Base-by-base conservation (phyloP, 331 rosid genomes). In the Malus hybrid region DNA sequence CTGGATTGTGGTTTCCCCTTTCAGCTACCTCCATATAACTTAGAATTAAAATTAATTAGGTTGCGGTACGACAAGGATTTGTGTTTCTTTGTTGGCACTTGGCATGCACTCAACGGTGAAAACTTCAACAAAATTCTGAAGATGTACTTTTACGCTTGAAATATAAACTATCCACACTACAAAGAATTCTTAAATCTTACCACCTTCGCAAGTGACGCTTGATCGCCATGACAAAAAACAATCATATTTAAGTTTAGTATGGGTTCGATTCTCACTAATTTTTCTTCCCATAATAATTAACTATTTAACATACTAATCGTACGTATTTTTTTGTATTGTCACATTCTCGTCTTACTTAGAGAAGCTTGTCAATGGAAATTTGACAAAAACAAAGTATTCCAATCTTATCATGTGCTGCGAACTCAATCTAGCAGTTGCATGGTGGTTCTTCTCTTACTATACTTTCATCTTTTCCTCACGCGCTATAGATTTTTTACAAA, bases 51-150 rank as follows among this genome's bases (percentile, higher is more conserved):
- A 18, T 50, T 48, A 31, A 64, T 64, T 31, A 64, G 8, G 44
- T 42, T 73, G 69, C 77, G 69, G 69, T 19, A 44, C 77, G 48
- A 62, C 70, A 74, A 63, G 61, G 77, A 74, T 74, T 44, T 29
- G 62, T 74, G 70, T 74, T 61, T 44, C 56, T 42, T 63, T 19
- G 77, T 28, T 61, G 34, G 69, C 42, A 39, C 29, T 73, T 27
- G 14, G 44, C 39, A 20, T 59, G 32, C 32, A 11, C 65, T 60
- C 29, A 16, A 6, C 57, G 2, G 20, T 52, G 57, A 6, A 52
- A 52, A 6, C 20, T 44, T 46, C 46, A 10, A 39, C 46, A 39
- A 39, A 39, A 39, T 39, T 39, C 46, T 39, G 46, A 39, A 39
- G 46, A 39, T 39, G 46, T 39, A 39, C 46, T 10, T 9, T 39